These are phyloP conservation scores for Chromera velia DNA, from an alignment of 73 alveolate genomes.

Conservation along the genomic window DNA sequence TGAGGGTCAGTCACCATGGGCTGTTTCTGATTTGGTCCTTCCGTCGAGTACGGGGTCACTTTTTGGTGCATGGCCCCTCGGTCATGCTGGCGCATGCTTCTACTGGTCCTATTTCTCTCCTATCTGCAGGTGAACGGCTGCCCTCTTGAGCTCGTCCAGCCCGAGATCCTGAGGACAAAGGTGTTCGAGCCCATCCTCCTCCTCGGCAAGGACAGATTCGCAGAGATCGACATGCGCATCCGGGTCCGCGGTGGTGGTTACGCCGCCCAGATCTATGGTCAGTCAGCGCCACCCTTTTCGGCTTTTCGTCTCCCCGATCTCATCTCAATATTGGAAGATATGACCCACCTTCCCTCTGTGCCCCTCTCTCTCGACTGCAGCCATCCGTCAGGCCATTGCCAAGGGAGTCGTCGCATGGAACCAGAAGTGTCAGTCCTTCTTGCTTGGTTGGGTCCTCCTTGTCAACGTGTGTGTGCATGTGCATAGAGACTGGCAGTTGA, in stretches of 20 bases:
- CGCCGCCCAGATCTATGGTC: slow-evolving; percentile 78
- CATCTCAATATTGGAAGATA: neutral
- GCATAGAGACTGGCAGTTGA: too few relatives aligned
- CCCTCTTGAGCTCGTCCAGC: slow-evolving; percentile 85
- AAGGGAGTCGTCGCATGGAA: slow-evolving; percentile 89
- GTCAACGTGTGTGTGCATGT: too few relatives aligned
- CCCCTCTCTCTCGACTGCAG: neutral
- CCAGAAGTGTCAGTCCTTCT: slow-evolving; percentile 37
- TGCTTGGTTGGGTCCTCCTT: too few relatives aligned
- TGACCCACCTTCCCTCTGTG: neutral
- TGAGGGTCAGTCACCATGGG: slow-evolving; percentile 63
- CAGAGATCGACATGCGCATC: slow-evolving; percentile 78
- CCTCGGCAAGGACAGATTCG: slow-evolving; percentile 79
- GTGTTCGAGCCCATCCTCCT: slow-evolving; percentile 84
- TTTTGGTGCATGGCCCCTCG: neutral
- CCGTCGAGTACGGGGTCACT: slow-evolving; percentile 53
- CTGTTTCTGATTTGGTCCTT: slow-evolving; percentile 61
- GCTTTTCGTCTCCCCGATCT: too few relatives aligned
- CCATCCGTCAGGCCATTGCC: slow-evolving; percentile 68
- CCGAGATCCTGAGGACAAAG: slow-evolving; percentile 82
- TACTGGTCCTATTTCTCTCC: slow-evolving; percentile 34
- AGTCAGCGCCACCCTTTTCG: neutral
- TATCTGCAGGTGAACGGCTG: slow-evolving; percentile 84
- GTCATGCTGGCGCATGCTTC: neutral
- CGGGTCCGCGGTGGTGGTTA: slow-evolving; percentile 91